Evolutionary conservation across 2,329 filamentous ascomycete species (phyloP).

Genomic region (Sphaerostilbella broomeana): DNA sequence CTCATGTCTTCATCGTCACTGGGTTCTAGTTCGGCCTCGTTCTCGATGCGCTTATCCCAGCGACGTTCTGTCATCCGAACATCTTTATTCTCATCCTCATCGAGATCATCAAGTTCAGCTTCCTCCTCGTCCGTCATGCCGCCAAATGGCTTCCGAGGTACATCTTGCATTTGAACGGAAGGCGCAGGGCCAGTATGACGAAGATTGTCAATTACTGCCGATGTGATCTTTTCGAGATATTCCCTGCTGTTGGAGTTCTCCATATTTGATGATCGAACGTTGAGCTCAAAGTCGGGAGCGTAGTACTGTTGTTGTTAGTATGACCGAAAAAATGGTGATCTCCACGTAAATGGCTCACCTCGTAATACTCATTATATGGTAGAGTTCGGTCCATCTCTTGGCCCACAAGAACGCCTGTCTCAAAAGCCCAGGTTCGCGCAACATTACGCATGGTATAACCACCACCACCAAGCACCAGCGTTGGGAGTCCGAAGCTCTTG

Average conservation of each 20-base stretch:
- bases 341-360: constrained; percentile 38
- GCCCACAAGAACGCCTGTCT: constrained; percentile 84
- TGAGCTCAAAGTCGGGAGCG: constrained; percentile 81
- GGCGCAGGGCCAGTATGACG: constrained; percentile 79
- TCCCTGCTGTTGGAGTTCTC: constrained; percentile 84
- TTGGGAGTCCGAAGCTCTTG: constrained; percentile 75
- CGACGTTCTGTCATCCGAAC: constrained; percentile 72
- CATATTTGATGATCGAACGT: constrained; percentile 81
- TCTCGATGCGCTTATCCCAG: constrained; percentile 71
- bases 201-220: constrained; percentile 77
- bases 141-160: constrained; percentile 54
- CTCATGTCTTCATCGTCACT: constrained; percentile 85
- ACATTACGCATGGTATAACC: constrained; percentile 98
- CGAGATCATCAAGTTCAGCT: constrained; percentile 59
- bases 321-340: too few species aligned
- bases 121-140: constrained; percentile 62
- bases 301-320: constrained; percentile 62
- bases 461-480: constrained; percentile 89
- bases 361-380: constrained; percentile 95
- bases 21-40: constrained; percentile 76
- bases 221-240: constrained; percentile 76
- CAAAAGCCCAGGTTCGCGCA: constrained; percentile 92
- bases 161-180: constrained; percentile 84
- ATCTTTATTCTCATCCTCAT: constrained; percentile 83
- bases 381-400: constrained; percentile 75